A percentile compares a stretch with the other conserved stretches of the same genome.
phyloP scores from a whole-genome alignment of 2,329 filamentous ascomycete genomes.

The Pestalotiopsis fici region DNA sequence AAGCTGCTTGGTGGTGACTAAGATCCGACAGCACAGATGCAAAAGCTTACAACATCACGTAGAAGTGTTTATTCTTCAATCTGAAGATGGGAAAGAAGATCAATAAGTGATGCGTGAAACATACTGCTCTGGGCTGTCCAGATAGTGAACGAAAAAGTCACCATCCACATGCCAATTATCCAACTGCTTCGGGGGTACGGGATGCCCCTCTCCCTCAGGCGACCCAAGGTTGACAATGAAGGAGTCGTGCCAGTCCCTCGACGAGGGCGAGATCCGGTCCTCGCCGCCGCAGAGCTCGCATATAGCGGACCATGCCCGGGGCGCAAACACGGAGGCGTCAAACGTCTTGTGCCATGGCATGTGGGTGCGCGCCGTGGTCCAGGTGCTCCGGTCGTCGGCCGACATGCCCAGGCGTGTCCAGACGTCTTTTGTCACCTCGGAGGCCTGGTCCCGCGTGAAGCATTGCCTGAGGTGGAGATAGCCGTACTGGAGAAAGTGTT shows the following conservation, averaged over 20 bases:
- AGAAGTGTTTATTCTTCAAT: background rate
- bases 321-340: constrained; percentile 56
- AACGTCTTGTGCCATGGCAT: constrained; percentile 64
- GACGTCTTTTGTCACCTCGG: constrained; percentile 40
- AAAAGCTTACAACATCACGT: too few relatives aligned
- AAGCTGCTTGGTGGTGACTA: too few relatives aligned
- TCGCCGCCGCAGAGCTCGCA: constrained; percentile 67
- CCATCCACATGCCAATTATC: constrained; percentile 69
- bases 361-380: constrained; percentile 62
- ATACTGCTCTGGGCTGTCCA: constrained; percentile 67
- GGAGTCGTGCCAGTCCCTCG: constrained; percentile 64
- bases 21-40: too few relatives aligned
- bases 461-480: constrained; percentile 55
- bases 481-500: constrained; percentile 56
- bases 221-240: constrained; percentile 72
- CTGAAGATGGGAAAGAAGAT: background rate
- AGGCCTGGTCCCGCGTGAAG: constrained; percentile 33
- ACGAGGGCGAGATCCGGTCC: constrained; percentile 47
- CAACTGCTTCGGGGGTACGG: constrained; percentile 52
- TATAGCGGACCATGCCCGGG: constrained; percentile 67
- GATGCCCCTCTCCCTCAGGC: constrained; percentile 48
- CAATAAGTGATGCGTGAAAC: background rate
- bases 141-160: constrained; percentile 72
- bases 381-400: constrained; percentile 64
- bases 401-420: constrained; percentile 69